These are phyloP conservation scores for Sonneratia caseolaris DNA, from an alignment of 345 rosid species.

Conservation along the genomic window DNA sequence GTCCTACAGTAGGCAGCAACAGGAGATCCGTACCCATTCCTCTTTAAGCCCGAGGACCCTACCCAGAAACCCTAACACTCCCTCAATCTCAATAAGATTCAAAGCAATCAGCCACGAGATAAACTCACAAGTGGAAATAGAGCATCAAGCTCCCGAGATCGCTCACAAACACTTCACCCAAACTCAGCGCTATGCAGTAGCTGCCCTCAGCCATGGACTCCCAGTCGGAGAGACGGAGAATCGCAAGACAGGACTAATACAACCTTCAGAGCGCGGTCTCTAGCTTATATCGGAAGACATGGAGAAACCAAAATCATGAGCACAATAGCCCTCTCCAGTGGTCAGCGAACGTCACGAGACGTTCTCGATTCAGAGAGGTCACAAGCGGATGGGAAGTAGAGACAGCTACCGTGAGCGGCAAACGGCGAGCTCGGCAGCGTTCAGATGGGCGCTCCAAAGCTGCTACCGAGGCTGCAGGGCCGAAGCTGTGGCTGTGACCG, in stretches of 20 bases:
- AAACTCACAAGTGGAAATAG: slow-evolving; percentile 8
- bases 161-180: not conserved
- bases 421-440: not conserved
- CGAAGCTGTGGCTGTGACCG: too few relatives aligned
- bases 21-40: slow-evolving; percentile 81
- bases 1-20: slow-evolving; percentile 70
- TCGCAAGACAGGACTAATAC: not conserved
- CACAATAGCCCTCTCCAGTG: not conserved
- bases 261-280: slow-evolving; percentile 4
- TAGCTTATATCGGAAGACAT: slow-evolving; percentile 94
- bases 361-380: not conserved
- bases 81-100: slow-evolving; percentile 10
- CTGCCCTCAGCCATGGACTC: not conserved
- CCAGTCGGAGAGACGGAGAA: not conserved
- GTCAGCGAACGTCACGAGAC: not conserved
- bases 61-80: slow-evolving; percentile 6
- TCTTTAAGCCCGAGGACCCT: slow-evolving; percentile 11
- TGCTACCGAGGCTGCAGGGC: not conserved
- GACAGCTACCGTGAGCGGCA: not conserved
- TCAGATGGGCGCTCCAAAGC: not conserved
- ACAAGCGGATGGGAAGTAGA: not conserved
- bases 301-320: slow-evolving; percentile 20
- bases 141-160: not conserved
- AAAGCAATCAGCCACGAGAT: not conserved
- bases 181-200: not conserved